phyloP scores from a whole-genome alignment of 2,329 filamentous ascomycete genomes.

The Penicillium sp. region DNA sequence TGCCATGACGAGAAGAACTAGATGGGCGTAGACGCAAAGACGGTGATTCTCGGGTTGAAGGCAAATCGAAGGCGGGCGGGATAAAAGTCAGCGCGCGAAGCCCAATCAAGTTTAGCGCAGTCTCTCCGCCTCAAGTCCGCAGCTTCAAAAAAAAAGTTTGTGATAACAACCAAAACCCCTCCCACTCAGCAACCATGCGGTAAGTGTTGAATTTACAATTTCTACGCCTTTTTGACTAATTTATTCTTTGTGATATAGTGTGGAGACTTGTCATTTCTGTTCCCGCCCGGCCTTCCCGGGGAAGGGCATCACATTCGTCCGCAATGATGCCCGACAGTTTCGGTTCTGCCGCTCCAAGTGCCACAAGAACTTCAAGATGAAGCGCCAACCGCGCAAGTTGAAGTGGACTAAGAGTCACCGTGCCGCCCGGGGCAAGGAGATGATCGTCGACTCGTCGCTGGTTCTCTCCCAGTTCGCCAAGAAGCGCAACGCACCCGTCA shows the following conservation, averaged over 20 bases:
- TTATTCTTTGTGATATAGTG: slow-evolving; percentile 21
- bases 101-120: slow-evolving; percentile 33
- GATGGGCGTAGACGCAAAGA: slow-evolving; percentile 2
- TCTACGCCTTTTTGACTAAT: not conserved
- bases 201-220: slow-evolving; percentile 9
- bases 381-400: slow-evolving; percentile 92
- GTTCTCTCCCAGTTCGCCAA: slow-evolving; percentile 67
- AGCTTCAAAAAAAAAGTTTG: slow-evolving; percentile 25
- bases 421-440: slow-evolving; percentile 72
- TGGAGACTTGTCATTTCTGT: slow-evolving; percentile 66
- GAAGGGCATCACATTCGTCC: slow-evolving; percentile 62
- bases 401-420: slow-evolving; percentile 97
- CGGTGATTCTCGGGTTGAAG: slow-evolving; percentile 3
- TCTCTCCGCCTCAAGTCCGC: slow-evolving; percentile 25
- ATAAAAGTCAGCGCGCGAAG: slow-evolving; percentile 36
- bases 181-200: slow-evolving; percentile 24
- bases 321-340: slow-evolving; percentile 61
- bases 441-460: slow-evolving; percentile 91
- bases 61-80: slow-evolving; percentile 14
- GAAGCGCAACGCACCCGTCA: slow-evolving; percentile 86
- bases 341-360: slow-evolving; percentile 63
- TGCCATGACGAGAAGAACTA: slow-evolving; percentile 32
- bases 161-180: slow-evolving; percentile 13
- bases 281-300: slow-evolving; percentile 61
- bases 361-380: slow-evolving; percentile 88